phyloP scores from a whole-genome alignment of 305 asterid species.

The Petunia hybrid region DNA sequence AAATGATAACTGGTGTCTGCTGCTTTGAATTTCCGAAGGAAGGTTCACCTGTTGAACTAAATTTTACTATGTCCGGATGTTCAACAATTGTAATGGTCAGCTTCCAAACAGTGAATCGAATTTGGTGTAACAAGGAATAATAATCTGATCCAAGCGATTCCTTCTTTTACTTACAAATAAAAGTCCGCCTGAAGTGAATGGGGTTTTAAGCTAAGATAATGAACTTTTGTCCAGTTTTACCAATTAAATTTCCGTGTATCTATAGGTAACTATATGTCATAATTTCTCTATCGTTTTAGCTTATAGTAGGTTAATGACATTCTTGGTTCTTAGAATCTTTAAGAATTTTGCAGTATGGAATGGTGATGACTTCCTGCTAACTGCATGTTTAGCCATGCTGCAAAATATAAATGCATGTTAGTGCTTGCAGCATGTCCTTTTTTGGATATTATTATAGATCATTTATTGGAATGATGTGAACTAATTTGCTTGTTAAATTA shows the following conservation, averaged over 20 bases:
- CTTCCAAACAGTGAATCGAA: background rate
- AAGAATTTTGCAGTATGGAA: background rate
- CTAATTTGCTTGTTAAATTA: slow-evolving; percentile 33
- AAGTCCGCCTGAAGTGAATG: background rate
- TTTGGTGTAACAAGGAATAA: background rate
- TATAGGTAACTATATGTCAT: background rate
- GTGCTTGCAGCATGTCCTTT: background rate
- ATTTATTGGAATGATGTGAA: background rate
- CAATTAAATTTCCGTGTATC: background rate
- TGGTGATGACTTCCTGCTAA: background rate
- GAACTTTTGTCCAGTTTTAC: background rate
- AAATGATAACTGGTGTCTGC: background rate
- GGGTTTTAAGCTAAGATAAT: background rate
- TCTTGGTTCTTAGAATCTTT: slow-evolving; percentile 18
- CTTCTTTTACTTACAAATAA: background rate
- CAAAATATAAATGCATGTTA: background rate
- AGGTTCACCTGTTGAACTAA: background rate
- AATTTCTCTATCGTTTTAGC: background rate
- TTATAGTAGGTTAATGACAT: background rate
- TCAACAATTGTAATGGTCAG: background rate
- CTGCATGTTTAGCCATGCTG: background rate
- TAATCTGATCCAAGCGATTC: background rate
- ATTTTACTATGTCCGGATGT: background rate
- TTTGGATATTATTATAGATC: background rate
- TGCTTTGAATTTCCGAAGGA: background rate